These are phyloP conservation scores for Sporothrix phasma DNA, from an alignment of 2,329 filamentous ascomycete genomes.

Conservation along the genomic window DNA sequence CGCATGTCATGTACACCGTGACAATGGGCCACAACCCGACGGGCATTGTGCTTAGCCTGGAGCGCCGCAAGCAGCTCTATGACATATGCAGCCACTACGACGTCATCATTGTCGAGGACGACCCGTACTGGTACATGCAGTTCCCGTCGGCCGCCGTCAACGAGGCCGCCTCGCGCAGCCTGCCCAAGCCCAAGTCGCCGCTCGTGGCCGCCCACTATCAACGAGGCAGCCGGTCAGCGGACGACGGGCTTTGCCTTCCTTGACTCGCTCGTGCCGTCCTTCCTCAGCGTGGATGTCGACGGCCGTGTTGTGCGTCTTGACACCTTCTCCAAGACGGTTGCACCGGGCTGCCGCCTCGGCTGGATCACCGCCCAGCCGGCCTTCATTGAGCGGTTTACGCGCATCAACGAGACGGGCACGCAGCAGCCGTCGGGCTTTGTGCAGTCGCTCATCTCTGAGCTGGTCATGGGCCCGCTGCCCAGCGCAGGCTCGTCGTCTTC, in stretches of 20 bases:
- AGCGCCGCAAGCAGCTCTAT: constrained; percentile 71
- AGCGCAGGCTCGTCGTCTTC: constrained; percentile 23
- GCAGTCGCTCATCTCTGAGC: constrained; percentile 68
- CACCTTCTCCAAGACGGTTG: constrained; percentile 89
- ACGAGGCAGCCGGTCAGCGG: constrained; percentile 25
- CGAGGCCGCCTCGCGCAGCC: constrained; percentile 39
- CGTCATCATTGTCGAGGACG: constrained; percentile 85
- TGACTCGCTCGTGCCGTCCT: constrained; percentile 75
- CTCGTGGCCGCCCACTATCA: constrained; percentile 19
- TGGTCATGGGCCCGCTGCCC: constrained; percentile 62
- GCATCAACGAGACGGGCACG: constrained; percentile 67
- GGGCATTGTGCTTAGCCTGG: constrained; percentile 60
- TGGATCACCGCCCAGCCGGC: constrained; percentile 82
- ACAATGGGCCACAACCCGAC: constrained; percentile 91
- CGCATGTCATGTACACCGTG: constrained; percentile 82
- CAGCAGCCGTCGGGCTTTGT: constrained; percentile 86
- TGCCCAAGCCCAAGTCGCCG: constrained; percentile 24
- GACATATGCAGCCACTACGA: constrained; percentile 73
- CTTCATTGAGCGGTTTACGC: constrained; percentile 57
- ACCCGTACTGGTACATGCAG: constrained; percentile 93
- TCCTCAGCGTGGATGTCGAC: constrained; percentile 69
- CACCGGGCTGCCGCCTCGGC: constrained; percentile 78
- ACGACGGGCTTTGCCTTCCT: constrained; percentile 64
- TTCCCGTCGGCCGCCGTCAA: constrained; percentile 58
- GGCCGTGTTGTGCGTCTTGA: constrained; percentile 84